These are phyloP conservation scores for Keithomyces neogunnii DNA, from an alignment of 2,329 filamentous ascomycete genomes.

Conservation along the genomic window DNA sequence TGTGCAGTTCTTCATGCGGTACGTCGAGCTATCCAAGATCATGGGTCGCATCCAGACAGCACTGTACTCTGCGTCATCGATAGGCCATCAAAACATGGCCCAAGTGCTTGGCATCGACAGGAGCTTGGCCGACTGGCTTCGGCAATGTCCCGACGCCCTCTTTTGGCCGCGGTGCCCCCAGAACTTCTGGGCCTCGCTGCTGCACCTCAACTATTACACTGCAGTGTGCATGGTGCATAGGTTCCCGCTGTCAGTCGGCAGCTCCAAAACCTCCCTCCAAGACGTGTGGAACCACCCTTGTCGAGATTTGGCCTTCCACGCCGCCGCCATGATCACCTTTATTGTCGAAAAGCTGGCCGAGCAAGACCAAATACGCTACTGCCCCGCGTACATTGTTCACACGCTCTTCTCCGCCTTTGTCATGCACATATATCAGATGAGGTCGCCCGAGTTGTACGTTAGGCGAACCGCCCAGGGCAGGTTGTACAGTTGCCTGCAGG, in stretches of 20 bases:
- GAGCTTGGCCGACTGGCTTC: constrained; percentile 94
- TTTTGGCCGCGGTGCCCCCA: constrained; percentile 87
- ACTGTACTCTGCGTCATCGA: constrained; percentile 93
- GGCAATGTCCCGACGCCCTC: constrained; percentile 88
- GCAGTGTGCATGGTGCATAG: constrained; percentile 88
- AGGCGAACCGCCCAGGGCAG: constrained; percentile 83
- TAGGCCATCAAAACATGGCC: constrained; percentile 82
- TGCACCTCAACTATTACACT: constrained; percentile 98
- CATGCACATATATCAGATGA: constrained; percentile 99
- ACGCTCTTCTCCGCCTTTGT: constrained; percentile 94
- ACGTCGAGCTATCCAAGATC: constrained; percentile 95
- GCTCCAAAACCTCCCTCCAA: constrained; percentile 55
- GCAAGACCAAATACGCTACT: constrained; percentile 78
- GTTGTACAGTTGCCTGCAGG: constrained; percentile 79
- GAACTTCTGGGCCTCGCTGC: constrained; percentile 90
- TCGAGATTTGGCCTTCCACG: constrained; percentile 91
- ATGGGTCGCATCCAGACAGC: constrained; percentile 95
- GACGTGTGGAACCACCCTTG: constrained; percentile 78
- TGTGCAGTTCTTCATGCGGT: constrained; percentile 95
- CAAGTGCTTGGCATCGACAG: constrained; percentile 96
- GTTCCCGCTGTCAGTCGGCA: constrained; percentile 86
- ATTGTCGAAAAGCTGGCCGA: constrained; percentile 85
- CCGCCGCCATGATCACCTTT: constrained; percentile 92
- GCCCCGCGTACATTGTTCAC: constrained; percentile 93
- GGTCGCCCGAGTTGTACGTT: constrained; percentile 83